Evolutionary conservation across 805 yeast genomes (phyloP), one percentile per base, ranked within the genome.

Genomic region (Ogataea ganodermae): DNA sequence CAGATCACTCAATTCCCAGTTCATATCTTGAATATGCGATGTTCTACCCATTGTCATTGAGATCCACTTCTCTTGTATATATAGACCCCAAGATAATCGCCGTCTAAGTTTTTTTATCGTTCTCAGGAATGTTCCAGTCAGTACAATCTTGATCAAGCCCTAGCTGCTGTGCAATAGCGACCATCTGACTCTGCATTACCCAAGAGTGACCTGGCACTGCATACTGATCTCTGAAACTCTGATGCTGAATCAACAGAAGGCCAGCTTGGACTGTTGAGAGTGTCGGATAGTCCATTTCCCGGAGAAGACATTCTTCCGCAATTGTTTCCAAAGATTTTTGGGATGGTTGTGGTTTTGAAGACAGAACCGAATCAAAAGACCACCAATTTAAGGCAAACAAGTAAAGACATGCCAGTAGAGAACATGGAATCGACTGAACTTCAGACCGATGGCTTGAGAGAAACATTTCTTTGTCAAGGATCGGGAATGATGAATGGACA

Each of bases 331-430:
- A 26, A 10, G 52, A 47, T 14, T 39, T 39, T 23, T 51, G 58
- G 2, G 56, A 49, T 1, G 53, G 55, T 35, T 47, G 52, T 2
- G 39, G 21, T 16, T 28, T 27, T 12, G 49, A 21, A 4, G 56
- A 43, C 20, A 51, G 28, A 18, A 42, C 41, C 6, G 56, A 38
- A 35, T 53, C 53, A 39, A 51, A 53, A 2, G 56, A 45, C 96
- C 96, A 88, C 89, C 92, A 86, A 59, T 85, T 87, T 31, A 85
- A 71, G 0, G 96, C 92, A 45, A 88, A 68, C 3, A 85, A 80
- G 59, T 89, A 89, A 0, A 89, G 89, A 0, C 94, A 83, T 0
- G 96, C 96, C 32, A 89, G 69, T 37, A 89, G 65, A 0, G 96
- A 91, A 0, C 96, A 89, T 38, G 89, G 78, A 51, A 89, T 78